A percentile compares a stretch with the other conserved stretches of the same genome.
Conservation (phyloP, 2,329 filamentous ascomycete species). For the Fusarium liriodendri region DNA sequence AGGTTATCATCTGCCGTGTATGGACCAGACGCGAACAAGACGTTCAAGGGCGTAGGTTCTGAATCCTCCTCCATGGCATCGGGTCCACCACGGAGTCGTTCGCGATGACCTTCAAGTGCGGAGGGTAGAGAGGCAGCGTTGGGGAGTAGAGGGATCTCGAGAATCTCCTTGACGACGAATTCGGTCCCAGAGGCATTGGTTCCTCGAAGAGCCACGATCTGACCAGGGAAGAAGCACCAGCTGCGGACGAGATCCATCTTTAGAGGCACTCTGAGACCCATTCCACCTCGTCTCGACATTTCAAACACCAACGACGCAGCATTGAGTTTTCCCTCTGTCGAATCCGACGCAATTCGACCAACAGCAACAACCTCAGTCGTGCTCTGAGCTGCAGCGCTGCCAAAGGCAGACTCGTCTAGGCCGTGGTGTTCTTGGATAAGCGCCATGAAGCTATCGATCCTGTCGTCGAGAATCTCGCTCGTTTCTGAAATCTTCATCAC, state of each 20-base stretch:
- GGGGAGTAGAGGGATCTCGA: slow-evolving; percentile 79
- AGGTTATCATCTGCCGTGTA: slow-evolving; percentile 95
- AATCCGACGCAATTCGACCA: slow-evolving; percentile 90
- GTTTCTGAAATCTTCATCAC: slow-evolving; percentile 94
- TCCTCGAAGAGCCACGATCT: slow-evolving; percentile 88
- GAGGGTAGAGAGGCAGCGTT: slow-evolving; percentile 76
- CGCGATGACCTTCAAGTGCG: slow-evolving; percentile 74
- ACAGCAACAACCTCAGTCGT: slow-evolving; percentile 90
- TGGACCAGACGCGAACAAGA: slow-evolving; percentile 85
- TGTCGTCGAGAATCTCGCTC: slow-evolving; percentile 92
- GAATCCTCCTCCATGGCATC: slow-evolving; percentile 68
- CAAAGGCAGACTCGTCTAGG: slow-evolving; percentile 84
- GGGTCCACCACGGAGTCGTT: slow-evolving; percentile 73
- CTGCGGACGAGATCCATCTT: slow-evolving; percentile 75
- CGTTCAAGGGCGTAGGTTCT: slow-evolving; percentile 73
- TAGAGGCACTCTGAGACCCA: slow-evolving; percentile 83
- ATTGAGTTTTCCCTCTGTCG: slow-evolving; percentile 87
- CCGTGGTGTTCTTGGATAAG: slow-evolving; percentile 79
- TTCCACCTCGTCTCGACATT: slow-evolving; percentile 85
- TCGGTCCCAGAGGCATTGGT: slow-evolving; percentile 87
- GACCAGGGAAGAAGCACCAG: slow-evolving; percentile 92
- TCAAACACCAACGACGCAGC: slow-evolving; percentile 87
- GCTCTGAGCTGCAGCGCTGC: slow-evolving; percentile 86
- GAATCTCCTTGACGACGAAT: slow-evolving; percentile 82
- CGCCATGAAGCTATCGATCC: slow-evolving; percentile 89